These are phyloP conservation scores for Aureobasidium subglaciale DNA, from an alignment of 2,329 filamentous ascomycete species.

Conservation along the genomic window DNA sequence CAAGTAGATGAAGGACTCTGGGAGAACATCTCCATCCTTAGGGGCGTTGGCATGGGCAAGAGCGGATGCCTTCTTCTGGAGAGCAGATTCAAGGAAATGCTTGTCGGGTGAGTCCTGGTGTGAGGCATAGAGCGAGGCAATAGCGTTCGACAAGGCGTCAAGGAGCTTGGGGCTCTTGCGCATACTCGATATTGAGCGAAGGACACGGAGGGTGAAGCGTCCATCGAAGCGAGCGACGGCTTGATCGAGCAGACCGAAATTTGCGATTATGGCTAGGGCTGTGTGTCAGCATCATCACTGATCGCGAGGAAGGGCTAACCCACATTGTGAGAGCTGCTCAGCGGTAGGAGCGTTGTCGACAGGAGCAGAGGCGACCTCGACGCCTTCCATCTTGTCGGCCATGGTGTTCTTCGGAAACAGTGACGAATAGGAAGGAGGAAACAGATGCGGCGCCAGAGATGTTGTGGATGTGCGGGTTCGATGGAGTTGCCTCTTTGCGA, in stretches of 20 bases:
- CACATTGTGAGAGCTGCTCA: slow-evolving; percentile 16
- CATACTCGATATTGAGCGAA: slow-evolving; percentile 91
- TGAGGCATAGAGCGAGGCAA: slow-evolving; percentile 16
- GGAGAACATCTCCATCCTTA: slow-evolving; percentile 25
- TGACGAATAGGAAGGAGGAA: slow-evolving; percentile 3
- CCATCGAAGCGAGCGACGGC: slow-evolving; percentile 90
- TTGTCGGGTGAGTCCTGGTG: slow-evolving; percentile 14
- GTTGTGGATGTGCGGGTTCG: slow-evolving; percentile 12
- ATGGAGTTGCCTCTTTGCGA: slow-evolving; percentile 16
- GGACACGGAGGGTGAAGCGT: slow-evolving; percentile 86
- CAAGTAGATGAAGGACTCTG: slow-evolving; percentile 32
- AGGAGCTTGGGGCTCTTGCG: slow-evolving; percentile 61
- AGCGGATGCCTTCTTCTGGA: slow-evolving; percentile 13
- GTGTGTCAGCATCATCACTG: slow-evolving; percentile 6
- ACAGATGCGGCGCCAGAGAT: slow-evolving; percentile 9
- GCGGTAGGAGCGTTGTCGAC: slow-evolving; percentile 14
- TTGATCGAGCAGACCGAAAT: slow-evolving; percentile 84
- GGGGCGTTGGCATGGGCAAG: slow-evolving; percentile 13
- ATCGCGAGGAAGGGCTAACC: neutral
- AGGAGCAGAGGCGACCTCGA: slow-evolving; percentile 26
- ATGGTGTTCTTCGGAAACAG: slow-evolving; percentile 26
- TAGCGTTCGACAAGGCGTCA: slow-evolving; percentile 26
- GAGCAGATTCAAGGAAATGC: slow-evolving; percentile 16
- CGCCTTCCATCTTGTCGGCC: slow-evolving; percentile 46
- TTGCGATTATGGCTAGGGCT: slow-evolving; percentile 79